phyloP scores from a whole-genome alignment of 768 basidiomycete genomes.

The Scleroderma bovista region DNA sequence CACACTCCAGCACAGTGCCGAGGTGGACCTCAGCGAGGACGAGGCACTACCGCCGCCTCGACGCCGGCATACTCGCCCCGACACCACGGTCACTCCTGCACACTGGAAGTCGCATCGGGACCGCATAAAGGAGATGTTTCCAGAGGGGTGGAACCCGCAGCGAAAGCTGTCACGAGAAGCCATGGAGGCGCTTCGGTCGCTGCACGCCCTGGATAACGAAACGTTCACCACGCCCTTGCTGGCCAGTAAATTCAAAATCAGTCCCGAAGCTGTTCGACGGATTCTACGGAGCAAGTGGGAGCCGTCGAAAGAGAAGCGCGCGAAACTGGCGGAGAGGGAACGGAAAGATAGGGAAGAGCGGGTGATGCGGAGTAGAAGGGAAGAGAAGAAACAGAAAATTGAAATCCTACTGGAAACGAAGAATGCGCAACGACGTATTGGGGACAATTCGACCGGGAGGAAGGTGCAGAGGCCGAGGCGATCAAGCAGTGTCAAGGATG shows the following conservation, averaged over 20 bases:
- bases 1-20: constrained; percentile 18
- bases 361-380: constrained; percentile 33
- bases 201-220: constrained; percentile 59
- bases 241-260: constrained; percentile 73
- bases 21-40: constrained; percentile 26
- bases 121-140: constrained; percentile 49
- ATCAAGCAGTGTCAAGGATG: constrained; percentile 28
- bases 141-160: constrained; percentile 71
- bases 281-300: constrained; percentile 75
- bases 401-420: constrained; percentile 25
- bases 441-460: constrained; percentile 7
- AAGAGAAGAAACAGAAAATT: constrained; percentile 36
- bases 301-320: constrained; percentile 49
- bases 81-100: constrained; percentile 32
- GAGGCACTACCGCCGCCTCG: constrained; percentile 25
- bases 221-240: constrained; percentile 62
- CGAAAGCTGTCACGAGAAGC: constrained; percentile 77
- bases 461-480: constrained; percentile 12
- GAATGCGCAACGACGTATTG: constrained; percentile 8
- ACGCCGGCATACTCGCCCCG: constrained; percentile 13
- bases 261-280: constrained; percentile 74
- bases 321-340: constrained; percentile 46
- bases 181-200: constrained; percentile 71
- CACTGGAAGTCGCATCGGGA: constrained; percentile 48
- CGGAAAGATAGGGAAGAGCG: constrained; percentile 38